These are phyloP conservation scores for Dryas alaskensis DNA, from an alignment of 306 rosid genomes.

Conservation along the genomic window DNA sequence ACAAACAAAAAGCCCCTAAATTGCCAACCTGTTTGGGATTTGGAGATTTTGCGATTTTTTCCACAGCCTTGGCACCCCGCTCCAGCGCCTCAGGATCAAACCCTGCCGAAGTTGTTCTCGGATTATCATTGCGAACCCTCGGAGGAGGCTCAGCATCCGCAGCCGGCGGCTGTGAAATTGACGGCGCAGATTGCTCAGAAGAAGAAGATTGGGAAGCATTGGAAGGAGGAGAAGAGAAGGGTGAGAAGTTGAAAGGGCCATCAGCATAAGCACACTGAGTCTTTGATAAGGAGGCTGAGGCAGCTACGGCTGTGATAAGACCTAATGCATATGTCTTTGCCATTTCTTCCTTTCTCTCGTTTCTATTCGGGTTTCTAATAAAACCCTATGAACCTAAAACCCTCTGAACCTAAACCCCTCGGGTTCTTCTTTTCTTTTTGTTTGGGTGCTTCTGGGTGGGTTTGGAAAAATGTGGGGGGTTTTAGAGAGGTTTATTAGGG, in stretches of 20 bases:
- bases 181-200: conserved; percentile 16
- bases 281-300: conserved; percentile 41
- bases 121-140: conserved; percentile 70
- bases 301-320: conserved; percentile 56
- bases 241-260: conserved; percentile 43
- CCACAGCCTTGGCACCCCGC: conserved; percentile 64
- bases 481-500: conserved; percentile 2
- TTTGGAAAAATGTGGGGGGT: neutral
- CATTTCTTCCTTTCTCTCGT: conserved; percentile 33
- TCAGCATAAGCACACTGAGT: conserved; percentile 45
- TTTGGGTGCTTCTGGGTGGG: too few species aligned
- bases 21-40: conserved; percentile 65
- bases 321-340: conserved; percentile 50
- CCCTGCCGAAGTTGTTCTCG: conserved; percentile 79
- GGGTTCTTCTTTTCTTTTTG: too few species aligned
- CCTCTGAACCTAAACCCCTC: neutral
- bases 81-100: conserved; percentile 87
- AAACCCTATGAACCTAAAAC: neutral
- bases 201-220: conserved; percentile 23
- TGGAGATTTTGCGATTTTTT: conserved; percentile 43
- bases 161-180: neutral
- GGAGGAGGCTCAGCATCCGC: conserved; percentile 26
- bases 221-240: conserved; percentile 30
- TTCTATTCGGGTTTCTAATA: neutral
- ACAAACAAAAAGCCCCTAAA: neutral